Percentiles rank a stretch among this genome's conserved stretches.
Conservation (phyloP, 257 asterid genomes). For the Solanum corneliomulleri region DNA sequence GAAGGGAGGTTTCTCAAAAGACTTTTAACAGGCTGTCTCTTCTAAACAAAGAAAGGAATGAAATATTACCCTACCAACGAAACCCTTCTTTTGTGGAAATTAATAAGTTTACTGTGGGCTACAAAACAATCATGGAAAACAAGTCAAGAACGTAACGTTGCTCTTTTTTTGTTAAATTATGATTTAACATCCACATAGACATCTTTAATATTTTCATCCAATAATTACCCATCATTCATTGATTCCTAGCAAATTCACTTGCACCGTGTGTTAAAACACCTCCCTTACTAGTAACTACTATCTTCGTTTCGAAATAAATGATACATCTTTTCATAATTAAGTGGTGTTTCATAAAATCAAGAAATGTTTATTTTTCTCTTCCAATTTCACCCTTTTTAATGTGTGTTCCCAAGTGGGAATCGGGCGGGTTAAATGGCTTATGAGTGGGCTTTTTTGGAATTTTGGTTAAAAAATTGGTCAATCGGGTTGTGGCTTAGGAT, state of each 20-base stretch:
- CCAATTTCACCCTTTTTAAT: neutral
- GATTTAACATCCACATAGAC: neutral
- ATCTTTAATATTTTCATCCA: neutral
- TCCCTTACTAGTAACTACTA: neutral
- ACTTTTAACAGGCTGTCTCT: neutral
- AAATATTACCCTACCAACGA: neutral
- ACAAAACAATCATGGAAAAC: neutral
- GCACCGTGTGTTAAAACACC: neutral
- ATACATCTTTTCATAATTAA: neutral
- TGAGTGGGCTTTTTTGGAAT: no score
- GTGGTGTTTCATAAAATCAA: neutral
- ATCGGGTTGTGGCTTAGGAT: no score
- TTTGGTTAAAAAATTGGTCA: no score
- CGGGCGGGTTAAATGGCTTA: no score
- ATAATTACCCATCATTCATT: neutral
- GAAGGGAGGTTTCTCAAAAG: constrained; percentile 1
- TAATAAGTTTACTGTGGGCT: neutral
- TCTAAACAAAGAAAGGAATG: constrained; percentile 4
- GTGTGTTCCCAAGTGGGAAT: neutral
- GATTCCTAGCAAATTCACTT: neutral
- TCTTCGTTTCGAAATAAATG: neutral
- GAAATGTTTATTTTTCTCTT: neutral
- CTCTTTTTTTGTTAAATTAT: neutral
- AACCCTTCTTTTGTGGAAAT: neutral
- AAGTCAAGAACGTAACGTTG: neutral